Percentiles rank a stretch among this genome's conserved stretches.
These are phyloP conservation scores for Pulveroboletus sp. DNA, from an alignment of 768 basidiomycete genomes.

Conservation along the genomic window DNA sequence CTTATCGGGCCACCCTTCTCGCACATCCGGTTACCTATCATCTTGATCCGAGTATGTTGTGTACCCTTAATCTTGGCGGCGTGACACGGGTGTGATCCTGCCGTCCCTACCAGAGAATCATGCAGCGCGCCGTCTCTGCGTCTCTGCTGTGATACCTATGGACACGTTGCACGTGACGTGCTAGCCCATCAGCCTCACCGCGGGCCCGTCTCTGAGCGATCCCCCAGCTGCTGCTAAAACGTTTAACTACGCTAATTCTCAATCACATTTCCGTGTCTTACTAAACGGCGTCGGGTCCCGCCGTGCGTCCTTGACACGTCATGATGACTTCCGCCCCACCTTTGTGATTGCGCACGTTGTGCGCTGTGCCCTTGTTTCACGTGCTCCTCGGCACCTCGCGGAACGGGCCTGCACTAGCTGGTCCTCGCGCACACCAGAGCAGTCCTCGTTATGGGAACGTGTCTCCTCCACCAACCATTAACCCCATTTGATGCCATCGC, in stretches of 20 bases:
- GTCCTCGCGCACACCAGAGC: slow-evolving; percentile 3
- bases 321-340: slow-evolving; percentile 8
- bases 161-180: slow-evolving; percentile 2
- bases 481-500: slow-evolving; percentile 14
- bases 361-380: slow-evolving; percentile 16
- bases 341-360: slow-evolving; percentile 2
- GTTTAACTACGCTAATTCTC: slow-evolving; percentile 31
- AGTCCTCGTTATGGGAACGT: slow-evolving; percentile 9
- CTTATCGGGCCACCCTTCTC: slow-evolving; percentile 12
- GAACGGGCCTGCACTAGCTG: slow-evolving; percentile 1
- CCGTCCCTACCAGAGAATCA: background rate
- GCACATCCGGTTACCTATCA: background rate
- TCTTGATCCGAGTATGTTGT: background rate
- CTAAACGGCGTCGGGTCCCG: slow-evolving; percentile 6
- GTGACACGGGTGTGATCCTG: background rate
- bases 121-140: background rate
- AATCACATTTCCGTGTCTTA: slow-evolving; percentile 24
- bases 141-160: background rate
- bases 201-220: slow-evolving; percentile 19
- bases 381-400: slow-evolving; percentile 24
- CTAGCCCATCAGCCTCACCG: background rate
- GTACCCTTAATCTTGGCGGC: background rate
- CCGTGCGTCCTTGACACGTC: slow-evolving; percentile 16
- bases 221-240: slow-evolving; percentile 19
- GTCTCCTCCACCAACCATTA: slow-evolving; percentile 12